Conservation (phyloP, 352 stramenopile genomes). For the Bremia lactucae region DNA sequence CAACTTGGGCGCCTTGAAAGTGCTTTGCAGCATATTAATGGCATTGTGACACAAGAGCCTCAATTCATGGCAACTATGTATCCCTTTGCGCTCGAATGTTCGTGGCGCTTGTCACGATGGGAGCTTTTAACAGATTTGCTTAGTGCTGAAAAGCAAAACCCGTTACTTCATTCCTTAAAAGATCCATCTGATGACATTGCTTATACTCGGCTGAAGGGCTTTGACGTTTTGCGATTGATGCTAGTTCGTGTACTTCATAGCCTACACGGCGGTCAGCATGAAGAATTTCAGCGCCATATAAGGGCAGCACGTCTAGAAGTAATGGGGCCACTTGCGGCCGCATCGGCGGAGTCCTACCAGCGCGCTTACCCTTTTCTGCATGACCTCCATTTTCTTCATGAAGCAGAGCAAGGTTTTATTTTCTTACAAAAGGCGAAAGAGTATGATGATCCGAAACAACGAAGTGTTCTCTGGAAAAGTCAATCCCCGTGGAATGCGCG, state of each 20-base stretch:
- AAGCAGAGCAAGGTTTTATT: constrained; percentile 63
- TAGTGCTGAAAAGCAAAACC: constrained; percentile 62
- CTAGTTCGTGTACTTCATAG: constrained; percentile 75
- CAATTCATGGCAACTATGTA: constrained; percentile 73
- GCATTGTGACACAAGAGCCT: constrained; percentile 70
- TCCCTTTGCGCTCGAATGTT: constrained; percentile 71
- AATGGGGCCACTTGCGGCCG: constrained; percentile 58
- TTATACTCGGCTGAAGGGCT: constrained; percentile 36
- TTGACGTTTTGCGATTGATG: constrained; percentile 65
- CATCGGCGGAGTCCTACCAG: constrained; percentile 67
- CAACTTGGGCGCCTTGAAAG: constrained; percentile 76
- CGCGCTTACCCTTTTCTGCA: constrained; percentile 63
- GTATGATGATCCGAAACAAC: constrained; percentile 13
- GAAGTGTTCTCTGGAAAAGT: constrained; percentile 34
- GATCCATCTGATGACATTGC: constrained; percentile 8
- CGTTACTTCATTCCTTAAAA: constrained; percentile 33
- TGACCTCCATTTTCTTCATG: constrained; percentile 68
- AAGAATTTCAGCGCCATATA: constrained; percentile 49
- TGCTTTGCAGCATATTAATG: constrained; percentile 79
- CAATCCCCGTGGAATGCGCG: constrained; percentile 63
- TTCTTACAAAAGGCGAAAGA: constrained; percentile 29
- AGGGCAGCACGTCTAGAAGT: constrained; percentile 54
- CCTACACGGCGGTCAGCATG: constrained; percentile 44
- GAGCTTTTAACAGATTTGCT: constrained; percentile 66
- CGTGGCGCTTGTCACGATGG: constrained; percentile 81